Base-by-base conservation (phyloP, 768 basidiomycete genomes). In the Russula brevipes region DNA sequence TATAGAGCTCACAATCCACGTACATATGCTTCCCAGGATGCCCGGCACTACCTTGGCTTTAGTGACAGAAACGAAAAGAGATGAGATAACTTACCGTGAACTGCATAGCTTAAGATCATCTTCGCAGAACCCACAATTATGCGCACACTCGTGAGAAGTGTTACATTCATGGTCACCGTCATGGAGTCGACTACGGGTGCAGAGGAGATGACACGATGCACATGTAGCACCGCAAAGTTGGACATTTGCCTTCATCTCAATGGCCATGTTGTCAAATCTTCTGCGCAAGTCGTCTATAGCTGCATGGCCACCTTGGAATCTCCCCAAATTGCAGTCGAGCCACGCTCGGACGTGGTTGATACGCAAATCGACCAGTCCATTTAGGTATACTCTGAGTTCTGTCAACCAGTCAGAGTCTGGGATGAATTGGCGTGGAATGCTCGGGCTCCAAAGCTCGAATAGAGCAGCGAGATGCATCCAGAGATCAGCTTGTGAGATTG, bases 1-100 rank as follows among this genome's bases (percentile, higher is more conserved):
- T 33, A n/a, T 7, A 10, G 7, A 5, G 5, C 16, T 44, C 10
- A 24, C 14, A 0, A 2, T n/a, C 35, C 45, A 59, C 79, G 49
- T 69, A 85, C 85, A 83, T 77, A 61, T 86, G 85, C 16, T 73
- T 74, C 19, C 82, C 83, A 36, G 77, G 70, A 60, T 86, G 85
- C 0, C 85, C 85, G 24, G 83, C 84, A 30, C 84, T 85, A 52
- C 7, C 5, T 0, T 9, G 7, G 3, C 42, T 14, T 39, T 4
- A 53, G 60, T 36, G 3, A 8, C 30, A 4, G 14, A 9, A 12
- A 44, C 35, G 19, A 12, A 33, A n/a, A 17, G 41, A 8, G 31
- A 51, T 24, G 7, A 19, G 9, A 5, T 5, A 16, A 74, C 82
- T 50, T 69, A 85, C 84, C 73, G 73, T 67, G 80, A 74, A 12